Percentiles rank a stretch among this genome's conserved stretches.
Evolutionary conservation across 2,329 filamentous ascomycete species (phyloP).

Genomic region (Alternaria atra): DNA sequence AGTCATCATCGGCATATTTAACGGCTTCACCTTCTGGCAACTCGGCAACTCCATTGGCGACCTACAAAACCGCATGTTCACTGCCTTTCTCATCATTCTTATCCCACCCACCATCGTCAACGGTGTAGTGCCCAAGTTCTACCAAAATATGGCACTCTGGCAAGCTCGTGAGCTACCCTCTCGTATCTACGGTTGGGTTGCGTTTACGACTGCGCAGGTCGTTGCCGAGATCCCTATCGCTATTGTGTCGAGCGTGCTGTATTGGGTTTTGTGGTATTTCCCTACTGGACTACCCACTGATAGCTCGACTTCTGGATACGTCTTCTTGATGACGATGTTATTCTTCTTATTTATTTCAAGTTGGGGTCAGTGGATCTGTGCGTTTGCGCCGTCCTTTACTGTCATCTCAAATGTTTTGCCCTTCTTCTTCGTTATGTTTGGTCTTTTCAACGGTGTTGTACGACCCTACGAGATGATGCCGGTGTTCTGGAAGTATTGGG

Average conservation of each 20-base stretch:
- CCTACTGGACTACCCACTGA: constrained; percentile 74
- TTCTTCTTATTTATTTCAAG: constrained; percentile 79
- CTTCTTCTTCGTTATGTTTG: constrained; percentile 83
- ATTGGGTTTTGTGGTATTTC: constrained; percentile 81
- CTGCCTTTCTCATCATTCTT: constrained; percentile 66
- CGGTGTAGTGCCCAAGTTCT: constrained; percentile 79
- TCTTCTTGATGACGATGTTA: constrained; percentile 79
- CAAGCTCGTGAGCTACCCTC: constrained; percentile 76
- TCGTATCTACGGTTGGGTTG: constrained; percentile 79
- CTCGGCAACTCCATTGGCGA: constrained; percentile 71
- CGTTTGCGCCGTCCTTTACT: constrained; percentile 80
- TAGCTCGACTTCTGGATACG: constrained; percentile 73
- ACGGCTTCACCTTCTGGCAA: constrained; percentile 80
- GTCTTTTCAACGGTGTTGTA: constrained; percentile 80
- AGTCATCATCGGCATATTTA: constrained; percentile 77
- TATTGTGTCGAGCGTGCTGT: constrained; percentile 70
- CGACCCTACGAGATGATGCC: constrained; percentile 71
- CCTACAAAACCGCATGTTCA: constrained; percentile 83
- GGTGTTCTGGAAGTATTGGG: constrained; percentile 77
- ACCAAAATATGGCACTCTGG: constrained; percentile 75
- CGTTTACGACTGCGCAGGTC: constrained; percentile 71
- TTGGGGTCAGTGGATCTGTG: constrained; percentile 87
- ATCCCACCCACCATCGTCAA: constrained; percentile 77
- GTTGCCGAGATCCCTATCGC: constrained; percentile 77
- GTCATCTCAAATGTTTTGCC: constrained; percentile 77